Base-by-base conservation (phyloP, 768 basidiomycete species). In the Serendipita sp. region DNA sequence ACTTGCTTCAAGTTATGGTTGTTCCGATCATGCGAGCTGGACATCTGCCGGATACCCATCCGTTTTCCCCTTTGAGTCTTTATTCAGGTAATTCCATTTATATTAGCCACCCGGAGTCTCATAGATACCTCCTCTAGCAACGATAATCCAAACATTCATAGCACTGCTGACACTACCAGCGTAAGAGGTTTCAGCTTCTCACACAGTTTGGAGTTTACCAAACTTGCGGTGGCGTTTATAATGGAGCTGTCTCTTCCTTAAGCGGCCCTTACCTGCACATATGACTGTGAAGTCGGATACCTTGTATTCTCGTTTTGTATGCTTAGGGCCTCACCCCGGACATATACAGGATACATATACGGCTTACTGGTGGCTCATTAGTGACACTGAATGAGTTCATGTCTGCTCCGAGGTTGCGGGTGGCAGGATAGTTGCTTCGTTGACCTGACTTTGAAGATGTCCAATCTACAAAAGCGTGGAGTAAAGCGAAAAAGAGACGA, bases 191-290 rank as follows among this genome's bases (percentile, higher is more conserved):
- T 81, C 74, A 69, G 68, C 53, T 75, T 73, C 65, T 67, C 70
- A 62, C 80, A 83, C 69, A 80, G 80, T 63, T 72, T 81, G 27
- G 80, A 84, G 70, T 85, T 84, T 68, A 78, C 80, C 31, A 84
- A 83, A 72, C 74, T 85, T 23, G 80, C 75, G 16, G 76, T 83
- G 11, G 82, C 80, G 1, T 83, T 82, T 65, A 79, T 78, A 2
- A 76, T 83, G 66, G 83, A 85, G 70, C 67, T 84, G 10, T 71
- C 72, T 11, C 36, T 60, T 10, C 55, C 55, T 37, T 33, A 10
- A 37, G 34, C 23, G 31, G 5, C 48, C n/a, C 5, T 40, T 40
- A 40, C 13, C 13, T 40, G 40, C 40, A 23, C 23, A 23, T 23
- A 23, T 23, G 23, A 23, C 23, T 23, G 23, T 23, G 23, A 23